Base-by-base conservation (phyloP, 306 rosid genomes). In the Cicer cuneatum region DNA sequence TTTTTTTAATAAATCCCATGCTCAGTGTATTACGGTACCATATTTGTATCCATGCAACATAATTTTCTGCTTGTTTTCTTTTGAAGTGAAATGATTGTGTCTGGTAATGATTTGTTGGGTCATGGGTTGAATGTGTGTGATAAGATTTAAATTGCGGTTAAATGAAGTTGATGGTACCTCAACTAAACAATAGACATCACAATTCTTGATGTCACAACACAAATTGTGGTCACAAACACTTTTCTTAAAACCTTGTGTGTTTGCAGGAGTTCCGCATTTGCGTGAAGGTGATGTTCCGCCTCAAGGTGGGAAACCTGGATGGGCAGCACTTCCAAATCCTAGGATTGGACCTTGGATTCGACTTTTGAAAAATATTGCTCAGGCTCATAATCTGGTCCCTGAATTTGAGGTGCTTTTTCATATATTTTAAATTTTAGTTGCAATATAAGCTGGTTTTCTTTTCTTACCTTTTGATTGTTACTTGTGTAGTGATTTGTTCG, bases 301-400 rank as follows among this genome's bases (percentile, higher is more conserved):
- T 0, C 97, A 92, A 73, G 99, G 99, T 15, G 97, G 99, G 39
- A 92, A 77, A 84, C 93, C 97, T 5, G 97, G 97, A 46, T 94
- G 99, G 96, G 99, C 96, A 24, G 95, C 87, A 2, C 83, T 84
- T 9, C 95, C 96, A 10, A 86, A 58, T 81, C 99, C 96, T 37
- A 66, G 99, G 63, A 92, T 94, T 0, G 97, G 97, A 5, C 92
- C 99, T 6, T 94, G 99, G 99, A 84, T 94, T 29, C 83, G 97
- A 78, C 89, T 82, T 54, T 45, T 94, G 81, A 92, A 84, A 78
- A 84, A 74, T 5, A 83, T 94, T 77, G 95, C 96, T 1, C 64
- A 85, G 35, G 88, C 89, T 75, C 97, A 67, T 76, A 80, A 89
- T 72, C 73, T 94, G 46, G 83, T 94, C 74, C 96, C 96, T 56